Conservation (phyloP, 2,329 filamentous ascomycete genomes). For the Epichloe amarillans region DNA sequence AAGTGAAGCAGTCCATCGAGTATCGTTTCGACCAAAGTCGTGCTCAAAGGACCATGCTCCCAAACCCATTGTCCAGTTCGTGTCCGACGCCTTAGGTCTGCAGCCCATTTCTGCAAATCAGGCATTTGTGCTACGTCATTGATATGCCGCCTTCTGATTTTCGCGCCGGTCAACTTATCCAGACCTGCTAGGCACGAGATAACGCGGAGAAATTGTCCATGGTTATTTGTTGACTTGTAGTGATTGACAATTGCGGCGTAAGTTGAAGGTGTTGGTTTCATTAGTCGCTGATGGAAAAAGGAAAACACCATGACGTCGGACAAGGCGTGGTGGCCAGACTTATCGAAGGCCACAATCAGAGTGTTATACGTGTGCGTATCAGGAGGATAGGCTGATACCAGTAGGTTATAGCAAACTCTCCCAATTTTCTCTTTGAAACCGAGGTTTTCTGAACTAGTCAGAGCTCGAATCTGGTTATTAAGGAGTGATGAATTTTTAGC, state of each 20-base stretch:
- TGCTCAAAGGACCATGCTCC: conserved; percentile 25
- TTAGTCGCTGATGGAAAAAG: conserved; percentile 29
- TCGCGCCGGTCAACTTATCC: conserved; percentile 25
- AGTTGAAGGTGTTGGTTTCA: conserved; percentile 36
- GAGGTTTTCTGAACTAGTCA: conserved; percentile 13
- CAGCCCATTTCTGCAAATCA: conserved; percentile 17
- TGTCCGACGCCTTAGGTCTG: conserved; percentile 12
- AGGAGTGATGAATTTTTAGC: conserved; percentile 13
- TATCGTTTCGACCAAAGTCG: conserved; percentile 29
- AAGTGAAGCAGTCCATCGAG: conserved; percentile 36
- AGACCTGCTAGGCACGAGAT: conserved; percentile 32
- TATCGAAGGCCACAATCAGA: conserved; percentile 52
- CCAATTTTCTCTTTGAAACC: conserved; percentile 22
- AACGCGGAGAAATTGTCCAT: conserved; percentile 29
- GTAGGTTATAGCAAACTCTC: conserved; percentile 50
- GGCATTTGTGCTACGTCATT: conserved; percentile 17
- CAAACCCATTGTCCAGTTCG: conserved; percentile 23
- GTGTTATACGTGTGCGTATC: conserved; percentile 58
- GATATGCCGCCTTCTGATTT: conserved; percentile 22
- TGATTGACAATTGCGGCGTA: conserved; percentile 37
- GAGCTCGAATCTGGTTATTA: conserved; percentile 18
- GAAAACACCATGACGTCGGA: conserved; percentile 39
- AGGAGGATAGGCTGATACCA: conserved; percentile 47
- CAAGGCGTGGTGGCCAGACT: conserved; percentile 33
- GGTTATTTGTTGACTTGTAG: conserved; percentile 28